phyloP scores from a whole-genome alignment of 441 rosid species.

The Pelargonium hybrid region DNA sequence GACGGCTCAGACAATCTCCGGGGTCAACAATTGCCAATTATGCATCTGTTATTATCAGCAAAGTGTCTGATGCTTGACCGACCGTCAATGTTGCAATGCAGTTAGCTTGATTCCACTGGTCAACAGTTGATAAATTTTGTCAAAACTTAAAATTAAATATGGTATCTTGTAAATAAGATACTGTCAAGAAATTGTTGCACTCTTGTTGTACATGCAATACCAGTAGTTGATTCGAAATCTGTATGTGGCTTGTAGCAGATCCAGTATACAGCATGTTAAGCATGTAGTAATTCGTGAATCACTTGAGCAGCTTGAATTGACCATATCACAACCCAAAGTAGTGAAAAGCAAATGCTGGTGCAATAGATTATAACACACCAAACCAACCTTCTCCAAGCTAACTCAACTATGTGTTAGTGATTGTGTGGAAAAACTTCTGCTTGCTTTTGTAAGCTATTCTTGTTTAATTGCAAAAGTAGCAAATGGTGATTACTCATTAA shows the following conservation, averaged over 20 bases:
- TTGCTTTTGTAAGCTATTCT: no score
- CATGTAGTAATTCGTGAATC: background rate
- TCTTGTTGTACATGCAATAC: conserved; percentile 2
- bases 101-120: conserved; percentile 8
- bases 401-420: no score
- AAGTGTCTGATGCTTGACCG: conserved; percentile 40
- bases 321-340: no score
- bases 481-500: no score
- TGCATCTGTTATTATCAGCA: conserved; percentile 60
- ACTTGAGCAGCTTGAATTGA: background rate
- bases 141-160: background rate
- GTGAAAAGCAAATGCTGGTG: no score
- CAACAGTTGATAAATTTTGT: conserved; percentile 6
- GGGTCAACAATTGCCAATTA: conserved; percentile 75
- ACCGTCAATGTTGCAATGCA: background rate
- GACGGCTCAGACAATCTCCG: conserved; percentile 75
- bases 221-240: background rate
- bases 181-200: background rate
- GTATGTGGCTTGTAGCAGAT: background rate
- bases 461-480: no score
- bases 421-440: no score
- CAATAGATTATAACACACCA: no score
- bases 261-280: background rate
- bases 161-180: conserved; percentile 6
- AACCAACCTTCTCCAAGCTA: no score